These are phyloP conservation scores for Irpex sp. DNA, from an alignment of 1,284 basidiomycete genomes.

Conservation along the genomic window DNA sequence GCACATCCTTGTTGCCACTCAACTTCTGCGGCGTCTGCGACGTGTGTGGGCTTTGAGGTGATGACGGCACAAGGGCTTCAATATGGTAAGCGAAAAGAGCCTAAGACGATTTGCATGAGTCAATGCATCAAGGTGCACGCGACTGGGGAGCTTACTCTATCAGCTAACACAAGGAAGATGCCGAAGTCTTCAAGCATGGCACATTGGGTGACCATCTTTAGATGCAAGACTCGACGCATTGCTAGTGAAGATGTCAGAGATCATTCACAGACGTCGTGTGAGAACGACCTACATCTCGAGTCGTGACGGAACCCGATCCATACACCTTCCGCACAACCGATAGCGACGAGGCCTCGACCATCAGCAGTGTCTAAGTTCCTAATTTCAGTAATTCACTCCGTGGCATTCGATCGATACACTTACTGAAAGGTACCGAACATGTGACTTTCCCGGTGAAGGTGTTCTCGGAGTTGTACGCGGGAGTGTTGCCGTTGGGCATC, in stretches of 20 bases:
- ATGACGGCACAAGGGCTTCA: constrained; percentile 90
- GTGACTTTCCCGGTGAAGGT: constrained; percentile 87
- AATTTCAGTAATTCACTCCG: not conserved
- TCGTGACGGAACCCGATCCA: constrained; percentile 95
- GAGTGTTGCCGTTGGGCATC: constrained; percentile 31
- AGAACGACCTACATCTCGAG: constrained; percentile 60
- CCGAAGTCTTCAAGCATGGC: constrained; percentile 94
- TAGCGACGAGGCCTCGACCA: constrained; percentile 81
- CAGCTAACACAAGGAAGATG: constrained; percentile 92
- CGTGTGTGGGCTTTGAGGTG: constrained; percentile 57
- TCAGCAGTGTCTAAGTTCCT: constrained; percentile 61
- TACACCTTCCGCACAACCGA: constrained; percentile 94
- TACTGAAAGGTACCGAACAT: constrained; percentile 91
- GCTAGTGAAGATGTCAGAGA: constrained; percentile 39
- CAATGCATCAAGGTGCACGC: not conserved
- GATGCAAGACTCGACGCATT: constrained; percentile 84
- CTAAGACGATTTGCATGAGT: constrained; percentile 28
- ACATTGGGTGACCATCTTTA: constrained; percentile 90
- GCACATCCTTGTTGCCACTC: constrained; percentile 85
- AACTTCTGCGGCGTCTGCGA: constrained; percentile 83
- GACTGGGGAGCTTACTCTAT: constrained; percentile 56
- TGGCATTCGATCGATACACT: constrained; percentile 28
- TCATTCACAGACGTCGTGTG: not conserved
- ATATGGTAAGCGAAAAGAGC: constrained; percentile 88
- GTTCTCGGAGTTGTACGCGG: constrained; percentile 67